phyloP scores from a whole-genome alignment of 352 stramenopile species.

The Phytophthora sansomeana region DNA sequence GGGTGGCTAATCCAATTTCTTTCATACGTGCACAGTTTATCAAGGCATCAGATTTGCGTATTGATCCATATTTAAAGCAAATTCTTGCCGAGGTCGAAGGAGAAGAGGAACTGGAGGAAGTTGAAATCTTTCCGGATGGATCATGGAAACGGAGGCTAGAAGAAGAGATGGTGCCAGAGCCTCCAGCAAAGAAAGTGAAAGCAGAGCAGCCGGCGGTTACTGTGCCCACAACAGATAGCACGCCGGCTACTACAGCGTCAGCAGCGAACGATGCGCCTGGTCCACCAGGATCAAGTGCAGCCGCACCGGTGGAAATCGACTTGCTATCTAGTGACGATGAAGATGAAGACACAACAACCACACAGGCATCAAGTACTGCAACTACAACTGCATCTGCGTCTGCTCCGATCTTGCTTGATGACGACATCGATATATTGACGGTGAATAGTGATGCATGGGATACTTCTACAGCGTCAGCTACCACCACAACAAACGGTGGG shows the following conservation, averaged over 20 bases:
- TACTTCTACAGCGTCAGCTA: conserved; percentile 32
- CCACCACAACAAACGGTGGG: conserved; percentile 24
- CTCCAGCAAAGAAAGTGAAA: conserved; percentile 69
- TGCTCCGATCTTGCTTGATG: conserved; percentile 55
- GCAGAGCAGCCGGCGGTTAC: conserved; percentile 39
- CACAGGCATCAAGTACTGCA: conserved; percentile 3
- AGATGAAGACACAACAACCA: conserved; percentile 28
- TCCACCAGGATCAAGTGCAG: conserved; percentile 32
- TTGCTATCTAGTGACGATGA: conserved; percentile 80
- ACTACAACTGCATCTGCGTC: conserved; percentile 5
- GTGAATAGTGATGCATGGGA: conserved; percentile 77
- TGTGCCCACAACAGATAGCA: conserved; percentile 11
- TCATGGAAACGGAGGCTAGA: conserved; percentile 75
- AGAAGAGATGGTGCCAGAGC: conserved; percentile 51
- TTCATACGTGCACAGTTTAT: conserved; percentile 74
- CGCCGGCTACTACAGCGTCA: conserved; percentile 18
- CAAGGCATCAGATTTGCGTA: conserved; percentile 85
- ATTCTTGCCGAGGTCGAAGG: conserved; percentile 86
- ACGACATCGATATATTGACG: conserved; percentile 72
- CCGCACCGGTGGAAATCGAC: conserved; percentile 75
- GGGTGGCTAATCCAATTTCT: conserved; percentile 6
- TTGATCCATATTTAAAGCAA: conserved; percentile 91
- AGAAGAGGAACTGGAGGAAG: conserved; percentile 88
- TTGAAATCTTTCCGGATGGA: conserved; percentile 91
- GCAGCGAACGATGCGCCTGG: conserved; percentile 15